These are phyloP conservation scores for Phaffia australis DNA, from an alignment of 768 basidiomycete species.

Conservation along the genomic window DNA sequence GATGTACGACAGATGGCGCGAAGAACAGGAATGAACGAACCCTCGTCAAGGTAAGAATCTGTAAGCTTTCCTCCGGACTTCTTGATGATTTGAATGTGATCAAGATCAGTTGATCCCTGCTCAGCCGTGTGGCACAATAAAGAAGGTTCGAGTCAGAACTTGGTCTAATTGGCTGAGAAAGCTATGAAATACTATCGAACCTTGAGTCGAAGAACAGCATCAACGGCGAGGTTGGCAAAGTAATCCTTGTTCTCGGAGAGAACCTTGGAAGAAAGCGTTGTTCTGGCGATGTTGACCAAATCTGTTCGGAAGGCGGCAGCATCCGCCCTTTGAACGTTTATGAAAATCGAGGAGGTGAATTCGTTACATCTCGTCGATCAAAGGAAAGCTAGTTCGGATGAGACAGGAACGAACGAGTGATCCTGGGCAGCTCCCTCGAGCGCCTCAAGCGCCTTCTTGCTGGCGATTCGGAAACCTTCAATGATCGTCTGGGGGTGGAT, in stretches of 20 bases:
- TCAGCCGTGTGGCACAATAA: neutral
- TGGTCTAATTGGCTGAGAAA: conserved; percentile 11
- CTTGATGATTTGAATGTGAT: conserved; percentile 99
- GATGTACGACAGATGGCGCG: neutral
- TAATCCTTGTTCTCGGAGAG: conserved; percentile 94
- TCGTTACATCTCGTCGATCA: neutral
- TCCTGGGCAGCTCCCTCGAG: conserved; percentile 73
- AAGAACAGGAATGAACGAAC: conserved; percentile 38
- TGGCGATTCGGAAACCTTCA: conserved; percentile 91
- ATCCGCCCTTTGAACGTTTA: conserved; percentile 49
- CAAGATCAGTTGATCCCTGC: conserved; percentile 87
- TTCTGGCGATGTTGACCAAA: conserved; percentile 90
- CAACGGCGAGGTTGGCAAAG: conserved; percentile 94
- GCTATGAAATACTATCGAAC: conserved; percentile 37
- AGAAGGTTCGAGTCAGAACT: neutral
- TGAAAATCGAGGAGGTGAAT: neutral
- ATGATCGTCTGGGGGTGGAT: conserved; percentile 98
- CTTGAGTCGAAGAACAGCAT: conserved; percentile 86
- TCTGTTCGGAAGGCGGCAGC: conserved; percentile 68
- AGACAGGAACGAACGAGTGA: conserved; percentile 52
- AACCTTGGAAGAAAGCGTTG: conserved; percentile 91
- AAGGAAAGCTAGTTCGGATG: too few species aligned
- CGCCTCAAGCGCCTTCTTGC: conserved; percentile 67
- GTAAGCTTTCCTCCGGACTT: conserved; percentile 98
- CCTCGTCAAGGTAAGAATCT: conserved; percentile 96